Evolutionary conservation across 257 asterid genomes (phyloP), one percentile per base, ranked within the genome.

Genomic region (Solanum ossicruentum): DNA sequence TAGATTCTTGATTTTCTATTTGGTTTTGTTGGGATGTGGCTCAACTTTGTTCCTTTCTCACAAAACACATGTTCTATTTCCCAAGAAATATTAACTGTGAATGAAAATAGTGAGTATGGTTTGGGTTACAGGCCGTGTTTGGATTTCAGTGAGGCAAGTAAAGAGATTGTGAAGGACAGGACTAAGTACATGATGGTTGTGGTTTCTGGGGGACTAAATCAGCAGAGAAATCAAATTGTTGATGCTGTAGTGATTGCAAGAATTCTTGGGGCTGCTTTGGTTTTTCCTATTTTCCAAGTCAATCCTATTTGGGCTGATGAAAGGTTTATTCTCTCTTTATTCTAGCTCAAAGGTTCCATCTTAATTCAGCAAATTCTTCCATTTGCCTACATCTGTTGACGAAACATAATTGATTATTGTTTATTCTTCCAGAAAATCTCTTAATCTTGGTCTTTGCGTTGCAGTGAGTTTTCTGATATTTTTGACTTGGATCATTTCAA

Each of bases 241-340:
- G 99, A 96, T 88, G 98, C 98, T 61, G 99, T 96, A 6, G 98
- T 96, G 52, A 95, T 96, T 88, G 97, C 99, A 4, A 93, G 99
- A 51, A 92, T 96, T 70, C 96, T 96, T 66, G 98, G 98, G 21
- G 99, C 99, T n/a, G 91, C 97, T 86, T 85, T 96, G 83, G 98
- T 96, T 86, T 97, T 96, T 80, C 99, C 99, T 73, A 91, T 89
- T 83, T 88, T 96, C 91, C 99, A 96, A 90, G 98, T 96, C 55
- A 96, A 95, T 91, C 97, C 93, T 69, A 96, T 96, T 23, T 96
- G 98, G 99, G 95, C 97, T 70, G 99, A 96, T 84, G 99, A 96
- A 86, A 96, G 99, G 98, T 93, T 88, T 84, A 89, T 67, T 70
- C 72, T 52, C 18, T 12, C 57, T 52, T 63, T 23, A 23, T 60